Conservation (phyloP, 495 filamentous ascomycete species). For the Neurospora cerealis region DNA sequence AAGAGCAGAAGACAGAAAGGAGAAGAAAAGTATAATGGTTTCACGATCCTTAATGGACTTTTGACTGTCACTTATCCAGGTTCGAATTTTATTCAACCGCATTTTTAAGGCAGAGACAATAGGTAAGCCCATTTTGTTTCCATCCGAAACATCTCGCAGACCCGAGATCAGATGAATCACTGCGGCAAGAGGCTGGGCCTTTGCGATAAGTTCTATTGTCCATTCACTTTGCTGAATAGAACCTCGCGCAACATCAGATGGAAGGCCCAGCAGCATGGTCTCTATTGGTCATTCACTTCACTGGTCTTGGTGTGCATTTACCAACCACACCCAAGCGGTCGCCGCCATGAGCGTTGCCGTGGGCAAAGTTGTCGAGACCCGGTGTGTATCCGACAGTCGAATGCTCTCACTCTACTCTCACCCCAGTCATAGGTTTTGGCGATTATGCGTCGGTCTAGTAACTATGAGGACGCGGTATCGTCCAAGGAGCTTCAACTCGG, state of each 20-base stretch:
- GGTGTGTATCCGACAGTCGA: background rate
- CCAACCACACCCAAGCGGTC: background rate
- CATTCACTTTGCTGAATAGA: background rate
- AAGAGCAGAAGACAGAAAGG: background rate
- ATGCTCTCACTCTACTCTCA: background rate
- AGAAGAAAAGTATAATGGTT: background rate
- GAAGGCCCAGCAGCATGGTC: background rate
- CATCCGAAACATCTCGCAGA: background rate
- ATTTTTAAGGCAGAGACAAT: background rate
- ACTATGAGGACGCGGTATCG: background rate
- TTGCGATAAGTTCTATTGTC: background rate
- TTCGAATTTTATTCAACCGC: background rate
- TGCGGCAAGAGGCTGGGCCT: background rate
- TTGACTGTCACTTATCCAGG: background rate
- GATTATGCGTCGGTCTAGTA: background rate
- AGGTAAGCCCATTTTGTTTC: background rate
- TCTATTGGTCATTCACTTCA: background rate
- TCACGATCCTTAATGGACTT: background rate
- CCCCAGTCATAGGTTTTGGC: background rate
- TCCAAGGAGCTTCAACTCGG: background rate
- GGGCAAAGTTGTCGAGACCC: background rate
- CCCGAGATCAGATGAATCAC: background rate
- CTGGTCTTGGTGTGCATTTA: background rate
- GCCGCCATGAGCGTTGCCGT: background rate
- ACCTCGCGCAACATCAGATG: background rate